Percentiles rank a stretch among this genome's conserved stretches.
These are phyloP conservation scores for Boletus insuetus DNA, from an alignment of 768 basidiomycete genomes.

Conservation along the genomic window DNA sequence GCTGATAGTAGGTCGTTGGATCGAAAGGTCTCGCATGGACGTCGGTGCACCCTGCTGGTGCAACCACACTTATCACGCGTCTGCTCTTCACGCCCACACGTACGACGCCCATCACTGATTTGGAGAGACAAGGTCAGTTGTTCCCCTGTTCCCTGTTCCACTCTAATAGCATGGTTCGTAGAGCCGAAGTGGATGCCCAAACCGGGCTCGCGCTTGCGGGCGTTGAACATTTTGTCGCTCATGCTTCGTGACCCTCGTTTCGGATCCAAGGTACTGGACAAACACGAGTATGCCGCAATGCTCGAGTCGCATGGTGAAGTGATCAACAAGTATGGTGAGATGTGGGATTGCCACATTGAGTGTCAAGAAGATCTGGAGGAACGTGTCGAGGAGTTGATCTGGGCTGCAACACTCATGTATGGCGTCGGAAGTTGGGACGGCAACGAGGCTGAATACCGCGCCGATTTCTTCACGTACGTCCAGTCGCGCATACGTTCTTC, in stretches of 20 bases:
- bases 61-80: constrained; percentile 36
- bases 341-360: constrained; percentile 44
- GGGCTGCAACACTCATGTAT: constrained; percentile 56
- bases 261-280: constrained; percentile 27
- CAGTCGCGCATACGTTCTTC: neutral
- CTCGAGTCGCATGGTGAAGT: constrained; percentile 38
- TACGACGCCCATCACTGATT: constrained; percentile 18
- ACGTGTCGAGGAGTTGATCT: constrained; percentile 63
- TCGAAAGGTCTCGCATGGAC: constrained; percentile 57
- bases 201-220: constrained; percentile 35
- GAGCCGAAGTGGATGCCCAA: constrained; percentile 27
- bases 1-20: neutral
- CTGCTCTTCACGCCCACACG: constrained; percentile 26
- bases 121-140: constrained; percentile 19
- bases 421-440: constrained; percentile 54
- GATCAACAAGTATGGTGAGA: constrained; percentile 41
- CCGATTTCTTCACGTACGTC: constrained; percentile 66
- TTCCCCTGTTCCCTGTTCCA: neutral
- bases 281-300: constrained; percentile 35
- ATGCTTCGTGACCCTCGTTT: constrained; percentile 51
- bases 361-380: constrained; percentile 39
- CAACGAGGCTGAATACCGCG: constrained; percentile 41
- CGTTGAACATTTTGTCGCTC: constrained; percentile 52
- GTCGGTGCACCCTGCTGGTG: constrained; percentile 44
- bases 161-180: neutral